phyloP scores from a whole-genome alignment of 148 eudicot species.

The Rhododendron henanense region DNA sequence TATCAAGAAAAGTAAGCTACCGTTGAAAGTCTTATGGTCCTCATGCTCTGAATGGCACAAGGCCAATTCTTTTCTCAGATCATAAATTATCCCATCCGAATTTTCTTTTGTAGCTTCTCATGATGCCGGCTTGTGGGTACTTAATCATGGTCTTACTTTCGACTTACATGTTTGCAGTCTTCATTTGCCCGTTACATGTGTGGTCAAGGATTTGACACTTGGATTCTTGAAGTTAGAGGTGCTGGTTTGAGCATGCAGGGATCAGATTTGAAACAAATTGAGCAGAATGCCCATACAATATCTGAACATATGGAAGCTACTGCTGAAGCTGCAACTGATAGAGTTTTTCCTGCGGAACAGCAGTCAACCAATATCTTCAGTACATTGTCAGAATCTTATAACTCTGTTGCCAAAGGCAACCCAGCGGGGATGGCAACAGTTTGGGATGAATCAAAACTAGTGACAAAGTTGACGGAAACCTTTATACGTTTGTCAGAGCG shows the following conservation, averaged over 20 bases:
- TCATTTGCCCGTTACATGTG: constrained; percentile 99
- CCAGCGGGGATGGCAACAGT: constrained; percentile 35
- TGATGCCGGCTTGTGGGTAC: background rate
- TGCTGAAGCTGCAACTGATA: constrained; percentile 54
- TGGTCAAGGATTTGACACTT: constrained; percentile 97
- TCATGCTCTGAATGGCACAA: background rate
- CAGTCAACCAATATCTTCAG: constrained; percentile 25
- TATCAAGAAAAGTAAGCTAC: background rate
- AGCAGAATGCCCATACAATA: constrained; percentile 57
- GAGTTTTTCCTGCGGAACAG: constrained; percentile 18
- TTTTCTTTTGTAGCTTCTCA: background rate
- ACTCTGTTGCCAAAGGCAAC: constrained; percentile 34
- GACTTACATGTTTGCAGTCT: constrained; percentile 44
- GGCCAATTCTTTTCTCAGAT: background rate
- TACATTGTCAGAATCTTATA: constrained; percentile 33
- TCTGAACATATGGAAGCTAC: constrained; percentile 64
- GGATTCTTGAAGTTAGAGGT: constrained; percentile 97
- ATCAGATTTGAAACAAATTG: constrained; percentile 52
- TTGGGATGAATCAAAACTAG: constrained; percentile 77
- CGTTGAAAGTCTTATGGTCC: background rate
- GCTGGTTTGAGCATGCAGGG: constrained; percentile 78
- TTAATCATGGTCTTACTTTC: background rate
- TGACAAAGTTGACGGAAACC: constrained; percentile 63
- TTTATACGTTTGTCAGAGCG: constrained; percentile 72
- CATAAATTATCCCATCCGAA: background rate